Conservation (phyloP, 441 rosid species). For the Daphne laureola region DNA sequence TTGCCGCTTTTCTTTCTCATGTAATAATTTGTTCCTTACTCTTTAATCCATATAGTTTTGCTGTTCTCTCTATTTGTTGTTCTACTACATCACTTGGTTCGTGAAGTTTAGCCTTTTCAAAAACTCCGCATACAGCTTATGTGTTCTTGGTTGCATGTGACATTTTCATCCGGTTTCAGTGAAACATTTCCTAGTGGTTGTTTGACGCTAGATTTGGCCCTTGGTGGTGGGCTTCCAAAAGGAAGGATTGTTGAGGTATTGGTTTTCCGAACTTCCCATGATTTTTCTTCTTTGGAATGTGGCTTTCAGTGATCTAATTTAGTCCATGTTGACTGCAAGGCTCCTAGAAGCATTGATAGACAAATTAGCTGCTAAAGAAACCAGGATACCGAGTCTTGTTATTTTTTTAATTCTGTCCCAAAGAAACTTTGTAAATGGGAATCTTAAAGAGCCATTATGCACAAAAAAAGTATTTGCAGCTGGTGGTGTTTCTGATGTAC, state of each 20-base stretch:
- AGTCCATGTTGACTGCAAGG: neutral
- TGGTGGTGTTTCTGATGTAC: too few relatives aligned
- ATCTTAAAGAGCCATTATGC: too few relatives aligned
- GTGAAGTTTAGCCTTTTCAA: too few relatives aligned
- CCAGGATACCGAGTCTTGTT: too few relatives aligned
- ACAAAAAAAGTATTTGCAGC: too few relatives aligned
- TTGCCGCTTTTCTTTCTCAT: too few relatives aligned
- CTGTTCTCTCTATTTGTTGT: neutral
- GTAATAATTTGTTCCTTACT: neutral
- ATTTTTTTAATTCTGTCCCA: too few relatives aligned
- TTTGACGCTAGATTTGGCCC: conserved; percentile 87
- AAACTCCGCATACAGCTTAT: neutral
- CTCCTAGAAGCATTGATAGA: too few relatives aligned
- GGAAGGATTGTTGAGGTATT: conserved; percentile 93
- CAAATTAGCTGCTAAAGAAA: too few relatives aligned
- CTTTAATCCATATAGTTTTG: neutral
- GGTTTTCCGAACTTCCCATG: conserved; percentile 4
- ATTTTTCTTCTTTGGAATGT: neutral
- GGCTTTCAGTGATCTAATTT: too few relatives aligned
- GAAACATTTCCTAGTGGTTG: conserved; percentile 94
- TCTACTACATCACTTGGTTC: too few relatives aligned
- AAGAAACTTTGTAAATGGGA: too few relatives aligned
- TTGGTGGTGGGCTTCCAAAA: conserved; percentile 92
- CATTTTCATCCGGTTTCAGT: conserved; percentile 29
- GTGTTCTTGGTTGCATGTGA: conserved; percentile 3